Evolutionary conservation across 768 basidiomycete species (phyloP).

Genomic region (Hypholoma fasciculare): DNA sequence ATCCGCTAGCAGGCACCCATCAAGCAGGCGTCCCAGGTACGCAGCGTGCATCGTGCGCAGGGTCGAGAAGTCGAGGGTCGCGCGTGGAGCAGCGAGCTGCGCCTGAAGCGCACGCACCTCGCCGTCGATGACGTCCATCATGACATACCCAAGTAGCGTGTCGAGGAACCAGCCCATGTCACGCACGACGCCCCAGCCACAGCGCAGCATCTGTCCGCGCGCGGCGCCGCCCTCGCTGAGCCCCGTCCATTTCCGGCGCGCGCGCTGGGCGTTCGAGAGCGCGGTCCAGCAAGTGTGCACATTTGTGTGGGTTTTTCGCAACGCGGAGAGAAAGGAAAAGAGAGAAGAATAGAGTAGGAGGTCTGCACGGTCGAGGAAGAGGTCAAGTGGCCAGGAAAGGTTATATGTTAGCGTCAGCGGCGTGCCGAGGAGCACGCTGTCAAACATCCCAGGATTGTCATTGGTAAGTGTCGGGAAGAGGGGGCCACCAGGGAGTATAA

Average conservation of each 20-base stretch:
- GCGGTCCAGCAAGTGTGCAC: slow-evolving; percentile 84
- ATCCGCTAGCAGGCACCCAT: slow-evolving; percentile 79
- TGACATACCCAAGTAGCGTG: slow-evolving; percentile 78
- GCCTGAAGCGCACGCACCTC: slow-evolving; percentile 77
- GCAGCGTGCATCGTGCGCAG: slow-evolving; percentile 79
- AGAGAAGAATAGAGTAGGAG: slow-evolving; percentile 72
- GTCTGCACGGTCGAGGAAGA: slow-evolving; percentile 80
- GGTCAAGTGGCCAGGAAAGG: slow-evolving; percentile 85
- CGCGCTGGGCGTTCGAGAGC: slow-evolving; percentile 83
- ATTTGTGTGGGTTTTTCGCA: slow-evolving; percentile 81
- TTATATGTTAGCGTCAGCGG: slow-evolving; percentile 68
- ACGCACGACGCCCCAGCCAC: slow-evolving; percentile 84
- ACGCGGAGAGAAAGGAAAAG: slow-evolving; percentile 80
- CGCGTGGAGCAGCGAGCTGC: slow-evolving; percentile 40
- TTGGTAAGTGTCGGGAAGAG: slow-evolving; percentile 71
- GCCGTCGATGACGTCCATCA: slow-evolving; percentile 87
- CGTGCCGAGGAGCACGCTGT: slow-evolving; percentile 78
- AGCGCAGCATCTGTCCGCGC: slow-evolving; percentile 66
- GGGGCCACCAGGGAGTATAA: slow-evolving; percentile 79
- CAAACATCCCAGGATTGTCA: slow-evolving; percentile 47
- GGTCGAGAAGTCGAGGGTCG: slow-evolving; percentile 76
- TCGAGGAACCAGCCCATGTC: slow-evolving; percentile 94
- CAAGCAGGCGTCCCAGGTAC: slow-evolving; percentile 77
- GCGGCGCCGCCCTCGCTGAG: slow-evolving; percentile 83
- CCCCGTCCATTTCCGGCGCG: slow-evolving; percentile 83